phyloP scores from a whole-genome alignment of 148 eudicot genomes.

The Rhododendron henanense region DNA sequence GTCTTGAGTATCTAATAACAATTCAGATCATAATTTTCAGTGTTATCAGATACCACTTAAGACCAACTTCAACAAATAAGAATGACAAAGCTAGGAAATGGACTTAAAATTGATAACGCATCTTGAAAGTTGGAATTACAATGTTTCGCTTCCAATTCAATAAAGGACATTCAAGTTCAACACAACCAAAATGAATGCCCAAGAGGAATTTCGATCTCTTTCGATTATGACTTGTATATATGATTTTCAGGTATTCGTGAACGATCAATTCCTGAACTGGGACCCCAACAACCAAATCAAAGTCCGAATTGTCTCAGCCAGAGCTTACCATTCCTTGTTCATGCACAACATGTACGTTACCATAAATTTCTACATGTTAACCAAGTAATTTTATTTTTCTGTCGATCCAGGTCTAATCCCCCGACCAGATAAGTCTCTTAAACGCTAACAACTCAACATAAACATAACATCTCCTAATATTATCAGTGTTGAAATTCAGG shows the following conservation, averaged over 20 bases:
- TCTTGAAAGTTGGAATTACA: not conserved
- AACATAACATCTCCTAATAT: not conserved
- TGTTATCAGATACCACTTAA: not conserved
- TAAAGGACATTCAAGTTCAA: not conserved
- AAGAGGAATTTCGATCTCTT: not conserved
- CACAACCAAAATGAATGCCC: not conserved
- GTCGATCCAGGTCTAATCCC: slow-evolving; percentile 13
- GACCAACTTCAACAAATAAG: not conserved
- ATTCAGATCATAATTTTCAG: not conserved
- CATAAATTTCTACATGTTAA: not conserved
- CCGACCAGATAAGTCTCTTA: slow-evolving; percentile 31
- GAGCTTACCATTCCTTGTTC: slow-evolving; percentile 88
- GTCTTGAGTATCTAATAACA: not conserved
- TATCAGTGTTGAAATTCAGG: not conserved
- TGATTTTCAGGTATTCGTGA: slow-evolving; percentile 55
- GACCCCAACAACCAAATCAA: slow-evolving; percentile 70
- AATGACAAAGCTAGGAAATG: not conserved
- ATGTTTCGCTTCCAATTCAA: not conserved
- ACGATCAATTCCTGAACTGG: slow-evolving; percentile 83
- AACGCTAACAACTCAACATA: slow-evolving; percentile 2
- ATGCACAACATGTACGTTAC: slow-evolving; percentile 85
- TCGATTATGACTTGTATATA: not conserved
- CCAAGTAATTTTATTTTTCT: not conserved
- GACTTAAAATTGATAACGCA: not conserved
- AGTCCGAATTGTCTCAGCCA: slow-evolving; percentile 79